phyloP scores from a whole-genome alignment of 2,329 filamentous ascomycete species.

The Apiospora phragmitis region DNA sequence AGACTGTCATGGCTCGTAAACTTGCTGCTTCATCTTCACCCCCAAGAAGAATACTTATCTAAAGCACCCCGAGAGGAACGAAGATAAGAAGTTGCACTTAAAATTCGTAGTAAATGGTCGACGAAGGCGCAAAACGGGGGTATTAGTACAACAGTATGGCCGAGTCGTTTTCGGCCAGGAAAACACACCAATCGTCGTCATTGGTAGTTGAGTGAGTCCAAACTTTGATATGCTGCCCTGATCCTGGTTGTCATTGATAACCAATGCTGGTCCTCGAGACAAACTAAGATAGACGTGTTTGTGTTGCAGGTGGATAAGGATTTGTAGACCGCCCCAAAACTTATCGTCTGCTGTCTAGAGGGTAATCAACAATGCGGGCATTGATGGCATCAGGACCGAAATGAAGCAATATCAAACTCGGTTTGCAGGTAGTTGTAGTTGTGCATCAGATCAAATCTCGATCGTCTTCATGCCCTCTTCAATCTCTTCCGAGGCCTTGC shows the following conservation, averaged over 20 bases:
- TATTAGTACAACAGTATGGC: slow-evolving; percentile 4
- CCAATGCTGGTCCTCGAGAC: not conserved
- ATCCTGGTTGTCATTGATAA: not conserved
- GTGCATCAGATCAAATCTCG: slow-evolving; percentile 50
- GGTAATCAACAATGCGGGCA: not conserved
- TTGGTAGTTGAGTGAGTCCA: not conserved
- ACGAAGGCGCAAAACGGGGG: not conserved
- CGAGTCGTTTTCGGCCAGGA: not conserved
- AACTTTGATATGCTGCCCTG: not conserved
- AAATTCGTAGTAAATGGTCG: slow-evolving; percentile 10
- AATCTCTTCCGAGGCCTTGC: slow-evolving; percentile 43
- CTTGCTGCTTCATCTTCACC: not conserved
- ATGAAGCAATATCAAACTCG: slow-evolving; percentile 64
- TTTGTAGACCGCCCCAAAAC: not conserved
- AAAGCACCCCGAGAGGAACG: not conserved
- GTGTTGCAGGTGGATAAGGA: not conserved
- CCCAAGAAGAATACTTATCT: slow-evolving; percentile 3
- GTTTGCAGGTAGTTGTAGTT: slow-evolving; percentile 39
- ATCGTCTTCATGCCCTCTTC: slow-evolving; percentile 63
- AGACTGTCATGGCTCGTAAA: slow-evolving; percentile 16
- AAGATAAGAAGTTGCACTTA: slow-evolving; percentile 19
- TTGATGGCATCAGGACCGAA: slow-evolving; percentile 39
- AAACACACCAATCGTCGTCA: not conserved
- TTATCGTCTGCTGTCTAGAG: slow-evolving; percentile 25
- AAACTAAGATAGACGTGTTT: not conserved